These are phyloP conservation scores for Ascochyta clinopodiicola DNA, from an alignment of 2,329 filamentous ascomycete genomes.

Conservation along the genomic window DNA sequence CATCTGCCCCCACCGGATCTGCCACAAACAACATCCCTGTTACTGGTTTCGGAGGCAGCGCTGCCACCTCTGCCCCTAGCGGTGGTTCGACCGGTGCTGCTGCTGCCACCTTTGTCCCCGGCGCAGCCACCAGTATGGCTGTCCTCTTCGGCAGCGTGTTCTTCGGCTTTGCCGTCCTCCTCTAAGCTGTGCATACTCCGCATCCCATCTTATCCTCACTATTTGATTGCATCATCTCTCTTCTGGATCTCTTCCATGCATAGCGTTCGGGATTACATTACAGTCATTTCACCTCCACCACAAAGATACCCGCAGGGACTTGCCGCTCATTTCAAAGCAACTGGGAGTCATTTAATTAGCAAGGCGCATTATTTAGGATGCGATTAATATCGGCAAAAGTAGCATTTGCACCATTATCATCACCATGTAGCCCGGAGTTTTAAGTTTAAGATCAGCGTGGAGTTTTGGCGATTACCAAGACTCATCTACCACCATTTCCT, in stretches of 20 bases:
- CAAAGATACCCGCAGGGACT: slow-evolving; percentile 22
- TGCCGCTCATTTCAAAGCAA: slow-evolving; percentile 20
- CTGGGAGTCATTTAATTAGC: slow-evolving; percentile 14
- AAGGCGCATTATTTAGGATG: slow-evolving; percentile 9
- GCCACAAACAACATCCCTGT: slow-evolving; percentile 36
- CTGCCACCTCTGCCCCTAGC: slow-evolving; percentile 18
- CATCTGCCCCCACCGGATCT: slow-evolving; percentile 46
- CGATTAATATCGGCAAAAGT: slow-evolving; percentile 11
- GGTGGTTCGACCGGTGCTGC: slow-evolving; percentile 36
- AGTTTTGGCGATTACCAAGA: slow-evolving; percentile 7
- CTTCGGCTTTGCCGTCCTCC: slow-evolving; percentile 60
- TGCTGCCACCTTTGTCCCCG: slow-evolving; percentile 57
- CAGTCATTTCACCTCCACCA: slow-evolving; percentile 19
- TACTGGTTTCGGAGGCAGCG: slow-evolving; percentile 39
- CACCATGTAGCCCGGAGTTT: slow-evolving; percentile 14
- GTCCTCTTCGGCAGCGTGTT: slow-evolving; percentile 62
- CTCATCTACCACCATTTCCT: not conserved
- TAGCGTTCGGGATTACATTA: slow-evolving; percentile 21
- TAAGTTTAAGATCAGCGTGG: slow-evolving; percentile 8
- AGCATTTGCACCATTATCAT: slow-evolving; percentile 7
- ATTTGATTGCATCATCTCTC: slow-evolving; percentile 4
- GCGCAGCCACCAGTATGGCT: slow-evolving; percentile 63
- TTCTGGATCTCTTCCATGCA: slow-evolving; percentile 17
- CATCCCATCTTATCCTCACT: not conserved
- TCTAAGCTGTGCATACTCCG: slow-evolving; percentile 29